These are phyloP conservation scores for Neurospora africana DNA, from an alignment of 495 filamentous ascomycete species.

Conservation along the genomic window DNA sequence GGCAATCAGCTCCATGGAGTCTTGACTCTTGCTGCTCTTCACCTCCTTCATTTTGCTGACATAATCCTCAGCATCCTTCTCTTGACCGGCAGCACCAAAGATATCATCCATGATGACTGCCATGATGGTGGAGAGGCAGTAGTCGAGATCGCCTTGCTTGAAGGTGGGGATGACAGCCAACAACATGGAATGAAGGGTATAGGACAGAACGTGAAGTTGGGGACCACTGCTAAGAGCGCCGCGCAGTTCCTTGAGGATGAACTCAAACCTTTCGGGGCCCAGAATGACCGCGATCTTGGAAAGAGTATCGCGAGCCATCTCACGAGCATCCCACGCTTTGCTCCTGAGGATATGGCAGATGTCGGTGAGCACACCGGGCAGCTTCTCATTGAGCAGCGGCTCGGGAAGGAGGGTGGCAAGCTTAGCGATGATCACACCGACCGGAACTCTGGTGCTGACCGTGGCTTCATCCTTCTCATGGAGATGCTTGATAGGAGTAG, in stretches of 20 bases:
- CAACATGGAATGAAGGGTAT: slow-evolving; percentile 86
- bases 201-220: slow-evolving; percentile 91
- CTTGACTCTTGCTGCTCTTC: slow-evolving; percentile 93
- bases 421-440: slow-evolving; percentile 78
- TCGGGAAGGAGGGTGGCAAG: slow-evolving; percentile 69
- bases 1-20: slow-evolving; percentile 91
- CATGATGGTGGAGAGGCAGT: slow-evolving; percentile 69
- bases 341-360: slow-evolving; percentile 87
- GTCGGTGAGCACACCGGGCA: slow-evolving; percentile 80
- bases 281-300: slow-evolving; percentile 68
- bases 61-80: slow-evolving; percentile 96
- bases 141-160: slow-evolving; percentile 75
- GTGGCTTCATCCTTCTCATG: slow-evolving; percentile 89
- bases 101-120: slow-evolving; percentile 93
- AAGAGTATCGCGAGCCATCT: slow-evolving; percentile 81
- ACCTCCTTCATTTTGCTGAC: slow-evolving; percentile 93
- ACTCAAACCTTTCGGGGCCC: slow-evolving; percentile 73
- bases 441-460: slow-evolving; percentile 81
- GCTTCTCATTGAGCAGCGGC: slow-evolving; percentile 53
- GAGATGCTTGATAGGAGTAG: slow-evolving; percentile 65
- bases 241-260: slow-evolving; percentile 85
- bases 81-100: slow-evolving; percentile 88
- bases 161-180: slow-evolving; percentile 63
- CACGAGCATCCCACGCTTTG: slow-evolving; percentile 75
- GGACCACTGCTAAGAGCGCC: slow-evolving; percentile 72